A percentile compares a stretch with the other conserved stretches of the same genome.
These are phyloP conservation scores for Cutaneotrichosporon mucoides DNA, from an alignment of 1,284 basidiomycete genomes.

Conservation along the genomic window DNA sequence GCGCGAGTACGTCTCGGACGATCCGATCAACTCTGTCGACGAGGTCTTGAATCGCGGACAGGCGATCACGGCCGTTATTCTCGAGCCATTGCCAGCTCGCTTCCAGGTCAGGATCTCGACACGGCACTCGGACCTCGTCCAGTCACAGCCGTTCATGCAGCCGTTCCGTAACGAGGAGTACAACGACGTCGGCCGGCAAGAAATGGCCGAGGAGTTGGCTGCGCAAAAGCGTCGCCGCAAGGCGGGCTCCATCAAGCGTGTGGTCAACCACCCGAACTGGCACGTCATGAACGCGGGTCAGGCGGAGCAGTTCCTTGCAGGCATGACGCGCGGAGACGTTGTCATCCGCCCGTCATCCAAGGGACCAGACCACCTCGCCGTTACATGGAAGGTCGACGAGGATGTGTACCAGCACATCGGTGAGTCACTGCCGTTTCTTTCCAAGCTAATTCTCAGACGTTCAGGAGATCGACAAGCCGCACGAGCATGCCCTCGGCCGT, in stretches of 20 bases:
- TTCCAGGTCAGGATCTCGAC: constrained; percentile 76
- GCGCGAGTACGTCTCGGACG: constrained; percentile 59
- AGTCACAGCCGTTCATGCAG: constrained; percentile 35
- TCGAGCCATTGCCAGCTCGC: constrained; percentile 61
- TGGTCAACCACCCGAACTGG: constrained; percentile 98
- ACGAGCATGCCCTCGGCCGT: constrained; percentile 63
- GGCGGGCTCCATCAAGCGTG: constrained; percentile 69
- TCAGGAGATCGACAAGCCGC: constrained; percentile 69
- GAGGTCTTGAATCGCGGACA: constrained; percentile 66
- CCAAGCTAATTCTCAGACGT: constrained; percentile 56
- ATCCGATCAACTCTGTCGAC: constrained; percentile 46
- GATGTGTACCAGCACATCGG: constrained; percentile 93
- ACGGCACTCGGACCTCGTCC: constrained; percentile 63
- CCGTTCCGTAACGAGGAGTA: constrained; percentile 40
- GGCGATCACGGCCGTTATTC: constrained; percentile 75
- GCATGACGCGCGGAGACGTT: constrained; percentile 88
- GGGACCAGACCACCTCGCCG: constrained; percentile 87
- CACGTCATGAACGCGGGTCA: constrained; percentile 89
- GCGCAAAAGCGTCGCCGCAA: constrained; percentile 77
- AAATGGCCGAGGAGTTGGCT: constrained; percentile 68
- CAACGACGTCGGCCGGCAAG: constrained; percentile 50
- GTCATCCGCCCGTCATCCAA: constrained; percentile 96
- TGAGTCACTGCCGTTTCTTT: not conserved
- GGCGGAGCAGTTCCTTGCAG: constrained; percentile 84
- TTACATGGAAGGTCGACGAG: constrained; percentile 99